Conservation (phyloP, 2,329 filamentous ascomycete species). For the Exserohilum turcica region DNA sequence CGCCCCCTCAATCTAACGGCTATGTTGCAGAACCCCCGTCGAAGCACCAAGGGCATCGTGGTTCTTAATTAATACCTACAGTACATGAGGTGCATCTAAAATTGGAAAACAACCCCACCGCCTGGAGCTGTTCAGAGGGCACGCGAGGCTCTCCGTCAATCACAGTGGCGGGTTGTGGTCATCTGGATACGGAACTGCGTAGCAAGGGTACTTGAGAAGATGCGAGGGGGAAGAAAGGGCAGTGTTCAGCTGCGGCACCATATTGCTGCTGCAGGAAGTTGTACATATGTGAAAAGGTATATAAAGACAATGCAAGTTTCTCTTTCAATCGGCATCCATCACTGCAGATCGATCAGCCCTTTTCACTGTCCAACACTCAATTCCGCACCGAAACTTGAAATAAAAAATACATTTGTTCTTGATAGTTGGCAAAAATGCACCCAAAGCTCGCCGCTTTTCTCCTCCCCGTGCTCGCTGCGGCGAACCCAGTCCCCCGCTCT, state of each 20-base stretch:
- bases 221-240: not conserved
- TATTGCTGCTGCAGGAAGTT: not conserved
- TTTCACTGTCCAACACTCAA: slow-evolving; percentile 20
- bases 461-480: slow-evolving; percentile 37
- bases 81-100: slow-evolving; percentile 29
- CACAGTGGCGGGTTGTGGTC: not conserved
- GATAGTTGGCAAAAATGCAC: slow-evolving; percentile 32
- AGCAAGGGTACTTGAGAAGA: slow-evolving; percentile 20
- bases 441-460: slow-evolving; percentile 36
- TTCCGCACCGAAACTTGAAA: slow-evolving; percentile 5
- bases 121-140: slow-evolving; percentile 14
- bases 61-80: slow-evolving; percentile 28
- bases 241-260: slow-evolving; percentile 4
- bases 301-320: slow-evolving; percentile 31
- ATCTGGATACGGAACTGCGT: slow-evolving; percentile 10
- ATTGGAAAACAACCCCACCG: no score
- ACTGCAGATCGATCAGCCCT: slow-evolving; percentile 33
- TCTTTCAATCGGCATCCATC: slow-evolving; percentile 20
- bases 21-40: slow-evolving; percentile 18
- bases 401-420: slow-evolving; percentile 5
- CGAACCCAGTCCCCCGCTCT: slow-evolving; percentile 31
- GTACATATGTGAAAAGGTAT: slow-evolving; percentile 15
- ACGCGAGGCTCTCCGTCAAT: slow-evolving; percentile 16
- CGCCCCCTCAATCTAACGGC: slow-evolving; percentile 35
- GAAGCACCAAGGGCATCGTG: no score